Evolutionary conservation across 345 rosid genomes (phyloP).

Genomic region (Pistacia integerrima): DNA sequence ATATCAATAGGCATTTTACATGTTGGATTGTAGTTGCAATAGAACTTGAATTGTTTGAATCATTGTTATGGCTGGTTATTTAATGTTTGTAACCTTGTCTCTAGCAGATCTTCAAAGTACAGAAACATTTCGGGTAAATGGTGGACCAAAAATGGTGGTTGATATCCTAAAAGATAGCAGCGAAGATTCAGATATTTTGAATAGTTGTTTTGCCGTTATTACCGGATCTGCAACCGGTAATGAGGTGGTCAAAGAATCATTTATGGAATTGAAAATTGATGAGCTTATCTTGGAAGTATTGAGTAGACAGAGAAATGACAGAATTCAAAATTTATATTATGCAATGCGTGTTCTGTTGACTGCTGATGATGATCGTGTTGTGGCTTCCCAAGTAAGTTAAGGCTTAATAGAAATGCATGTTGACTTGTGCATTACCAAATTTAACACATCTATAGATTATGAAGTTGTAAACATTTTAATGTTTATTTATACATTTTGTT

Average conservation of each 20-base stretch:
- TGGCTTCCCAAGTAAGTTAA: conserved; percentile 88
- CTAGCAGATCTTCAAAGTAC: conserved; percentile 69
- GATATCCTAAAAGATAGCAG: conserved; percentile 46
- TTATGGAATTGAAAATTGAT: conserved; percentile 82
- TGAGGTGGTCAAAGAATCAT: conserved; percentile 76
- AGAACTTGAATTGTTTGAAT: background rate
- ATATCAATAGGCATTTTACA: background rate
- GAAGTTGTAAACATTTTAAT: background rate
- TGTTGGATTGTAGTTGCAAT: background rate
- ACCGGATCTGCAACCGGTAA: conserved; percentile 81
- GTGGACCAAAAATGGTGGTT: conserved; percentile 63
- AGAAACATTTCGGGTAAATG: conserved; percentile 54
- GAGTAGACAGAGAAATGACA: conserved; percentile 38
- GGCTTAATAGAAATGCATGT: background rate
- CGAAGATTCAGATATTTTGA: conserved; percentile 48
- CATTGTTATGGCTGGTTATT: background rate
- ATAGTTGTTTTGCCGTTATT: conserved; percentile 65
- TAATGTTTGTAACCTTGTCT: background rate
- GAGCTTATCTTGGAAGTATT: conserved; percentile 70
- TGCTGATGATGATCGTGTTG: conserved; percentile 88
- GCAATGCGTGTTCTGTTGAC: conserved; percentile 75
- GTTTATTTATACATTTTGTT: background rate
- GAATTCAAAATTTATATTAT: conserved; percentile 61
- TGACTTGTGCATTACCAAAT: background rate
- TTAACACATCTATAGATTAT: background rate